These are phyloP conservation scores for Talaromyces ruber DNA, from an alignment of 495 filamentous ascomycete genomes.

Conservation along the genomic window DNA sequence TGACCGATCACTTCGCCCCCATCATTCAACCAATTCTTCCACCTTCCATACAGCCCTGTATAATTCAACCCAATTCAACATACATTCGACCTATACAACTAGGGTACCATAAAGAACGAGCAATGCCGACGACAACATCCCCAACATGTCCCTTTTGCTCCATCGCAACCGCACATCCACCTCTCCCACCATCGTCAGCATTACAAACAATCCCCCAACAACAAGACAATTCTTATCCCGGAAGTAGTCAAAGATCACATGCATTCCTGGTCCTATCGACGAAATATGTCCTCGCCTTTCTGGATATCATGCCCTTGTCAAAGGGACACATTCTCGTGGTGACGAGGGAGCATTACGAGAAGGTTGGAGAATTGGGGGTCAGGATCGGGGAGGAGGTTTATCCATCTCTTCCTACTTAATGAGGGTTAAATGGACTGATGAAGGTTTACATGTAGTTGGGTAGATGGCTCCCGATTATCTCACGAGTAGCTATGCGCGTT, in stretches of 20 bases:
- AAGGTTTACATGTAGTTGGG: constrained; percentile 36
- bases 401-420: neutral
- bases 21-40: neutral
- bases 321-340: constrained; percentile 71
- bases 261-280: constrained; percentile 70
- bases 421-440: neutral
- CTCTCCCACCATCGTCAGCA: constrained; percentile 25
- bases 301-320: constrained; percentile 83
- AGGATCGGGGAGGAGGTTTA: constrained; percentile 44
- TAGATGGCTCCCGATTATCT: constrained; percentile 65
- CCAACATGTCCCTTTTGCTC: constrained; percentile 31
- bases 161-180: constrained; percentile 35
- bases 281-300: constrained; percentile 65
- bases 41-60: neutral
- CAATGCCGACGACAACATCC: neutral
- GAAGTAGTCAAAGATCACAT: constrained; percentile 24
- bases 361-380: constrained; percentile 55
- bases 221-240: constrained; percentile 11
- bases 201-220: neutral
- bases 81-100: no score
- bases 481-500: constrained; percentile 55
- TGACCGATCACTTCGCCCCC: neutral
- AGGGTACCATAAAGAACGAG: neutral
- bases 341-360: constrained; percentile 61
- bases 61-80: no score